Evolutionary conservation across 306 rosid species (phyloP), one percentile per base, ranked within the genome.

Genomic region (Citrullus mucosospermus): DNA sequence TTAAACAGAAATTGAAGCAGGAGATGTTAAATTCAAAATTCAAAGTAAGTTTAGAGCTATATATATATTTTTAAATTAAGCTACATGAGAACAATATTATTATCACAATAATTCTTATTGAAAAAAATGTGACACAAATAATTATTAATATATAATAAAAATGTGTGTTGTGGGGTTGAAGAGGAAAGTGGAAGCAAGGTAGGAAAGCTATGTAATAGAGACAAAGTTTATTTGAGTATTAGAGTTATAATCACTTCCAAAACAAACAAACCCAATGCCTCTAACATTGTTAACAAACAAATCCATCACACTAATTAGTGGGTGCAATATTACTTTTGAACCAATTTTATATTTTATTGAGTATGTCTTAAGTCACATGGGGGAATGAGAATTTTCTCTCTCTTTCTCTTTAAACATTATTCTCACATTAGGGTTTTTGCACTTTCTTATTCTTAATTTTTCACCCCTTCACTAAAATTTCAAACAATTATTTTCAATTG

Each of bases 361-460:
- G 96, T 93, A 84, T 66, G 68, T 72, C 84, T 83, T 69, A 91
- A 89, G 97, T 89, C 91, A 91, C 89, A 85, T 85, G 85, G 82
- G 85, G 57, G 62, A 82, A 78, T 76, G 58, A 48, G 18, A 67
- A 80, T 79, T 81, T 68, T 38, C 72, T 66, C 28, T 70, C 76
- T 15, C 1, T 2, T 48, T 38, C 72, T 66, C 15, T 66, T 54
- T 70, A 36, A 89, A 89, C 89, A 62, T 48, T 48, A 10, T 48
- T 87, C 84, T 81, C 82, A 46, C 34, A 25, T 65, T 48, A 43
- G 41, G 55, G 15, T 9, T 20, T 16, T 5, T 53, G 2, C n/a
- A 15, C 2, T 53, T 16, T 16, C 20, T 16, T 53, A 0, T 2
- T 4, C 6, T 6, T 16, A 1, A 15, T 6, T 53, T 53, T 53